Conservation (phyloP, 345 rosid genomes). For the Aquilaria sinensis region DNA sequence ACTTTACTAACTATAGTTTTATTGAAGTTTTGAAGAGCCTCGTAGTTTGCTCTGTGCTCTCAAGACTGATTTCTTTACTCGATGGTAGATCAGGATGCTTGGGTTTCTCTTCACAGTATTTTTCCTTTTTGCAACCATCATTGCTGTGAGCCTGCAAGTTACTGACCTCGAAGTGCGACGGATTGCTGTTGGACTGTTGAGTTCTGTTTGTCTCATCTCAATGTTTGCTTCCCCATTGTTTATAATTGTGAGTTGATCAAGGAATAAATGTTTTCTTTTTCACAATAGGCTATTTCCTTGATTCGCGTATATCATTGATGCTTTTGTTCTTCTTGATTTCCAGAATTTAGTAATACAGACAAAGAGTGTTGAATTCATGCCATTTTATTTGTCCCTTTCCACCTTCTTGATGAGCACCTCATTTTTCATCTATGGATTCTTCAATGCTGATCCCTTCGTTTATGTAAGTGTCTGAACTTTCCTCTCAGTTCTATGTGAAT, state of each 20-base stretch:
- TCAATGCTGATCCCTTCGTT: slow-evolving; percentile 59
- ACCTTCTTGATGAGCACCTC: slow-evolving; percentile 83
- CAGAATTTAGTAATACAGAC: slow-evolving; percentile 81
- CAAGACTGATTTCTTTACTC: slow-evolving; percentile 8
- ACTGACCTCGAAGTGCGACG: slow-evolving; percentile 25
- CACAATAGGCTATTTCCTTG: not conserved
- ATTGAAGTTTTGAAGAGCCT: not conserved
- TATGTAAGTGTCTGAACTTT: slow-evolving; percentile 38
- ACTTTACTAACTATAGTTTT: not conserved
- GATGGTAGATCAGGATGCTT: slow-evolving; percentile 48
- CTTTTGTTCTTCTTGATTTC: slow-evolving; percentile 9
- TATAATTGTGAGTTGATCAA: slow-evolving; percentile 57
- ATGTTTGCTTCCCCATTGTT: slow-evolving; percentile 94
- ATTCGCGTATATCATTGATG: not conserved
- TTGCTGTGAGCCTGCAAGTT: slow-evolving; percentile 59
- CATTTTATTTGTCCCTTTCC: slow-evolving; percentile 79
- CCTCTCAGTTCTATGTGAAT: not conserved
- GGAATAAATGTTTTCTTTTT: not conserved
- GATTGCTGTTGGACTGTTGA: slow-evolving; percentile 56
- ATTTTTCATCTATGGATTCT: slow-evolving; percentile 60
- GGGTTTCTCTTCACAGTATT: slow-evolving; percentile 52
- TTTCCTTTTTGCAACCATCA: slow-evolving; percentile 35
- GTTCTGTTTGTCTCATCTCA: slow-evolving; percentile 63
- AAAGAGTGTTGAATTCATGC: slow-evolving; percentile 88
- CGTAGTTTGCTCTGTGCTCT: not conserved